These are phyloP conservation scores for Nowakowskiella sp. DNA, from an alignment of 192 early-diverging fungal species.

Conservation along the genomic window DNA sequence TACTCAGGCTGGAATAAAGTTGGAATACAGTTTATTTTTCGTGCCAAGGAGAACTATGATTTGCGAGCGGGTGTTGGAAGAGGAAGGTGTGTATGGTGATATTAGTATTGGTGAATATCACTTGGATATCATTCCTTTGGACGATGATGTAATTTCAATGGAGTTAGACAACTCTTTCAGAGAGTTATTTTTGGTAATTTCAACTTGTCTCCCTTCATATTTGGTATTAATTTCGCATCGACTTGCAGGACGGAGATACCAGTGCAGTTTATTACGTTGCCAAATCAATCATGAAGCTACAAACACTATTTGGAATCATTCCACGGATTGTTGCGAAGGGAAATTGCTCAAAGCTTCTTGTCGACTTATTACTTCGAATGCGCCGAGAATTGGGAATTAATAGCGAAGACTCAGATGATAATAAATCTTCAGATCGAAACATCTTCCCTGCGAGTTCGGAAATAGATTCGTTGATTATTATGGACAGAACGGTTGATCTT, in stretches of 20 bases:
- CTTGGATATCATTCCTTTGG: conserved; percentile 85
- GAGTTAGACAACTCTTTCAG: conserved; percentile 77
- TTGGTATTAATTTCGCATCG: not conserved
- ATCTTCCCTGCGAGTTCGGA: conserved; percentile 27
- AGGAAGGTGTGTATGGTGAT: conserved; percentile 84
- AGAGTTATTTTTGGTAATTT: conserved; percentile 64
- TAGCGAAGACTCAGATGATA: not conserved
- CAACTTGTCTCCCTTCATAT: conserved; percentile 1
- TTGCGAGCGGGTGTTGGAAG: conserved; percentile 90
- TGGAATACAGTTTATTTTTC: conserved; percentile 48
- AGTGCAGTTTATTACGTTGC: conserved; percentile 64
- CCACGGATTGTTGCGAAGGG: conserved; percentile 90
- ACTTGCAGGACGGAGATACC: conserved; percentile 61
- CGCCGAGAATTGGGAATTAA: conserved; percentile 64
- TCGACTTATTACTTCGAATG: conserved; percentile 76
- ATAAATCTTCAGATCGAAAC: not conserved
- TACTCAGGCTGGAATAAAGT: not conserved
- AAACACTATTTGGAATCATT: conserved; percentile 79
- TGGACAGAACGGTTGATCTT: conserved; percentile 85
- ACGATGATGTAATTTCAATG: conserved; percentile 82
- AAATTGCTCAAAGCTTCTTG: conserved; percentile 60
- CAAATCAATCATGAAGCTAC: conserved; percentile 81
- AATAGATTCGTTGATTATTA: conserved; percentile 73
- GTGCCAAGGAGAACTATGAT: conserved; percentile 82
- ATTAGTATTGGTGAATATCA: conserved; percentile 78